phyloP scores from a whole-genome alignment of 2,329 filamentous ascomycete species.

The Alternaria infectoria region DNA sequence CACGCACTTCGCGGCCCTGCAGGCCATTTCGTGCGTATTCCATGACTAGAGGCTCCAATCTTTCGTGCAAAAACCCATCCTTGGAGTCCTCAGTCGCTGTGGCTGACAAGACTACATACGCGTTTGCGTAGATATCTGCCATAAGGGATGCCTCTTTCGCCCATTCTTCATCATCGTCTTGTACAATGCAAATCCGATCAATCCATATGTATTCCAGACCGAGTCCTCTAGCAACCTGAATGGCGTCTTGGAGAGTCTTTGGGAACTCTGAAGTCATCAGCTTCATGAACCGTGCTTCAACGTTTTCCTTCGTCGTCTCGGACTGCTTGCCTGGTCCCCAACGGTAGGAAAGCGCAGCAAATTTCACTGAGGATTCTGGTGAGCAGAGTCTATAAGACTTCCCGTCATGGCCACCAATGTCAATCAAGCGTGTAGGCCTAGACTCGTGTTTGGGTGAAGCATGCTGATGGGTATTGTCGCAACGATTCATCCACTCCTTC shows the following conservation, averaged over 20 bases:
- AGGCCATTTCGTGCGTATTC: too few species aligned
- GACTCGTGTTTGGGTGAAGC: too few species aligned
- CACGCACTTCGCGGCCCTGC: background rate
- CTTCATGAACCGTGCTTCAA: accelerated
- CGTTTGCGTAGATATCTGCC: background rate
- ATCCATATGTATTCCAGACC: background rate
- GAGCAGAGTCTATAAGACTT: background rate
- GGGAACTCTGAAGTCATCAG: background rate
- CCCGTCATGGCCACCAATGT: too few species aligned
- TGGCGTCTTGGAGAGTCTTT: background rate
- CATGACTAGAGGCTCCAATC: too few species aligned
- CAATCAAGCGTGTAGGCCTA: too few species aligned
- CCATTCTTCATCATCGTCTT: background rate
- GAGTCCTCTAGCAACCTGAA: background rate
- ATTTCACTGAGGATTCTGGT: background rate
- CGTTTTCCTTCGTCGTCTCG: background rate
- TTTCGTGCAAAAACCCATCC: background rate
- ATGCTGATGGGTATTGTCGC: too few species aligned
- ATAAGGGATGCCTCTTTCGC: background rate
- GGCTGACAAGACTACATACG: background rate
- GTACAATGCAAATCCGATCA: background rate
- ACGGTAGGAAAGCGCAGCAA: background rate
- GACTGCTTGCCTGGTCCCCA: background rate
- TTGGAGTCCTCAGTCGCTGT: background rate
- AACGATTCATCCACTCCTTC: too few species aligned